phyloP scores from a whole-genome alignment of 2,329 filamentous ascomycete species.

The Verticillium albo-atrum region DNA sequence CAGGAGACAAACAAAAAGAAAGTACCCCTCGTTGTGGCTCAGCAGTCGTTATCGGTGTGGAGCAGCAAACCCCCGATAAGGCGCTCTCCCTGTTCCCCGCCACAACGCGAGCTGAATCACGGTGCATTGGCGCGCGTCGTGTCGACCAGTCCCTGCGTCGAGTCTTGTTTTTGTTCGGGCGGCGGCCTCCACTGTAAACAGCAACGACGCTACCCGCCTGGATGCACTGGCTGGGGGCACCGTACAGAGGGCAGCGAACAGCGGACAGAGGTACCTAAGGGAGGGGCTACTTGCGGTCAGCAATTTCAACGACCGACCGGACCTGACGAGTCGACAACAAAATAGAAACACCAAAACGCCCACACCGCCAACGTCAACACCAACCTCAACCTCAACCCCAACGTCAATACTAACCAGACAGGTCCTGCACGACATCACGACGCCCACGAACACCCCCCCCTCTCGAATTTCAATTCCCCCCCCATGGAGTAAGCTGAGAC shows the following conservation, averaged over 20 bases:
- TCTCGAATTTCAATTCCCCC: background rate
- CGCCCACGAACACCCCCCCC: background rate
- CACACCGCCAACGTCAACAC: background rate
- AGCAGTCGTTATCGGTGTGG: background rate
- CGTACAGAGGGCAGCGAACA: background rate
- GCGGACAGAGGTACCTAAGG: background rate
- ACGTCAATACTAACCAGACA: background rate
- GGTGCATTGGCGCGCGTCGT: background rate
- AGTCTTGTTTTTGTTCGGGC: conserved; percentile 3
- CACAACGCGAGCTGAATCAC: background rate
- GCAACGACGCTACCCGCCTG: background rate
- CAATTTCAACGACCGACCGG: background rate
- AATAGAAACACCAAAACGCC: background rate
- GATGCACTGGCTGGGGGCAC: too few relatives aligned
- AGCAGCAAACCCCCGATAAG: background rate
- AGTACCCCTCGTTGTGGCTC: conserved; percentile 1
- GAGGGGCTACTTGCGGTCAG: background rate
- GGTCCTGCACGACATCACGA: background rate
- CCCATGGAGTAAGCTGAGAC: background rate
- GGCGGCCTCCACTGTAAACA: conserved; percentile 2
- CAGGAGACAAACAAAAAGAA: background rate
- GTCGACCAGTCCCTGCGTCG: background rate
- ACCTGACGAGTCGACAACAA: background rate
- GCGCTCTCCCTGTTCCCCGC: background rate
- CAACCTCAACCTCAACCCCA: background rate